These are phyloP conservation scores for Colletotrichum navitas DNA, from an alignment of 2,329 filamentous ascomycete species.

Conservation along the genomic window DNA sequence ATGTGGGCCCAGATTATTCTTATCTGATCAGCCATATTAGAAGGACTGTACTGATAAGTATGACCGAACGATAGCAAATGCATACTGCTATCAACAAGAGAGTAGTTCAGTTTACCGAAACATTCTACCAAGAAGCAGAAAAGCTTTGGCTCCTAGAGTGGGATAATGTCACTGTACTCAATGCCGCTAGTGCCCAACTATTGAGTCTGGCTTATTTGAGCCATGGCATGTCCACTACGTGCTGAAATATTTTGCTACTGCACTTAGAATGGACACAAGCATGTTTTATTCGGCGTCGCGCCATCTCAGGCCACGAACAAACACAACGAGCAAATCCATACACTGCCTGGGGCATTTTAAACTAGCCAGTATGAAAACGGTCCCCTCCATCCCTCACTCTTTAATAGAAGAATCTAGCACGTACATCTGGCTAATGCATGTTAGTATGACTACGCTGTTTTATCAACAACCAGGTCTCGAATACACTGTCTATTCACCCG, in stretches of 20 bases:
- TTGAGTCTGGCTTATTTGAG: constrained; percentile 52
- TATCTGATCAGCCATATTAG: background rate
- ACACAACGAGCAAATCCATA: constrained; percentile 24
- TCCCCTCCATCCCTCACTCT: too few species aligned
- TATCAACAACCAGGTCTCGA: constrained; percentile 50
- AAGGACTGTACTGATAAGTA: background rate
- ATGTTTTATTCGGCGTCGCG: constrained; percentile 49
- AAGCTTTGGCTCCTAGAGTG: constrained; percentile 45
- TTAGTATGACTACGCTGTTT: constrained; percentile 49
- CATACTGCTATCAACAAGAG: constrained; percentile 46
- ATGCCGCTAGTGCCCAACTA: constrained; percentile 51
- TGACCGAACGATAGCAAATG: constrained; percentile 49
- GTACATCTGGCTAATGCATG: background rate
- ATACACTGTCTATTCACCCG: constrained; percentile 32
- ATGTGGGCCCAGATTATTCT: constrained; percentile 46
- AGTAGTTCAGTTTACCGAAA: background rate
- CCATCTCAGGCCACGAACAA: constrained; percentile 20
- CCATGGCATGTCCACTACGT: constrained; percentile 52
- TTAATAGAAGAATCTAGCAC: background rate
- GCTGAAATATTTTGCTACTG: constrained; percentile 48
- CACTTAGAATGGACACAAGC: constrained; percentile 48
- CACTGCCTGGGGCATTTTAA: constrained; percentile 52
- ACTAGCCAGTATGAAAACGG: constrained; percentile 53
- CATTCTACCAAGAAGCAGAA: constrained; percentile 46
- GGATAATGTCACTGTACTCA: constrained; percentile 40